Evolutionary conservation across 2,329 filamentous ascomycete species (phyloP).

Genomic region (Exserohilum rostratum): DNA sequence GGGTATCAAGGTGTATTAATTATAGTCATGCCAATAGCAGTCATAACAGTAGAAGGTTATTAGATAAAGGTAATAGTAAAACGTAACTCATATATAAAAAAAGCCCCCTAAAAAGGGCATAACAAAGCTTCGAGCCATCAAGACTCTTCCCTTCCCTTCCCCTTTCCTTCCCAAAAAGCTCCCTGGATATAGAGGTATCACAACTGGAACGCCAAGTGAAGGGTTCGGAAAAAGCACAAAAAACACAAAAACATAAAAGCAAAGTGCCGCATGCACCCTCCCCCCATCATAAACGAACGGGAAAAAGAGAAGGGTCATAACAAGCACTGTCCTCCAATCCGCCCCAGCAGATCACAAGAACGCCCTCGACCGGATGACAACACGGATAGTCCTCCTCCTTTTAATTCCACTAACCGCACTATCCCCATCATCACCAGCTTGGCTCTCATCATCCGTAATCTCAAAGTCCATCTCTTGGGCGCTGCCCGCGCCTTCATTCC

Average conservation of each 20-base stretch:
- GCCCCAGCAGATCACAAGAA: constrained; percentile 31
- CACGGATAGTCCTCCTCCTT: constrained; percentile 38
- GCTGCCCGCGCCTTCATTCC: not conserved
- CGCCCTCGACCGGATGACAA: constrained; percentile 44
- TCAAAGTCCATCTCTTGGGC: constrained; percentile 28
- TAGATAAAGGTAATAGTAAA: not conserved
- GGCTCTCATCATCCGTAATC: constrained; percentile 26
- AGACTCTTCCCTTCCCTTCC: not conserved
- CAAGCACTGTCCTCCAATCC: not conserved
- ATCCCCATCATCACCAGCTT: constrained; percentile 20
- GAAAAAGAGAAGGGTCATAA: not conserved
- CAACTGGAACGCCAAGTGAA: constrained; percentile 1
- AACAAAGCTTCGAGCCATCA: not conserved
- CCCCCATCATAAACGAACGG: not conserved
- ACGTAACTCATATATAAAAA: not conserved
- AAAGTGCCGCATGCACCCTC: not conserved
- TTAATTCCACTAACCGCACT: constrained; percentile 27
- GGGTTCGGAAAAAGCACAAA: not conserved
- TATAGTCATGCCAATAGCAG: too few relatives aligned
- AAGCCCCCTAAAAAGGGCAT: not conserved
- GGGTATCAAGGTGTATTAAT: too few relatives aligned
- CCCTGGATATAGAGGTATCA: constrained; percentile 2
- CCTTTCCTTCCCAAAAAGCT: too few relatives aligned
- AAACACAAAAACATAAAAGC: not conserved
- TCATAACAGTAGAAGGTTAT: not conserved